Evolutionary conservation across 192 early-diverging fungal species (phyloP), one percentile per base, ranked within the genome.

Genomic region (Chytriomyces hyalinus): DNA sequence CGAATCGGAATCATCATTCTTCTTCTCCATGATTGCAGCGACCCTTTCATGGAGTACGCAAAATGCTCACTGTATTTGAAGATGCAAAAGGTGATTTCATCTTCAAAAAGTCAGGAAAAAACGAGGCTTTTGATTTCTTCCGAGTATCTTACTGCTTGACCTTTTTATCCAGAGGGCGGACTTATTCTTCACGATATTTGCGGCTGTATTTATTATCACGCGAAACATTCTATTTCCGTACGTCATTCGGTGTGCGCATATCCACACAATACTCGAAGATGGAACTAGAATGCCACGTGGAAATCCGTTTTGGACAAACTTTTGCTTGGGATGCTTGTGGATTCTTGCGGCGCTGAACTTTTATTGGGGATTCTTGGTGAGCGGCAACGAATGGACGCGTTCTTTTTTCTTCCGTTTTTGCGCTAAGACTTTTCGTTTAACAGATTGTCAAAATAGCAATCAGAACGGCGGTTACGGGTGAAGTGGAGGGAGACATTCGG

Each of bases 11-110:
- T 70, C 46, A 80, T 81, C 36, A 83, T 87, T 60, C 62, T 83
- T 5, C 63, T 84, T 4, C 68, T 87, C 65, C 86, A 87, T 70
- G 86, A 87, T 59, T 45, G 81, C 43, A 62, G 67, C 46, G 86
- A 87, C 74, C 86, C 86, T 5, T 64, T 85, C 67, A 83, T 87
- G 86, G 86, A 87, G 70, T 62, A 84, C 49, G 86, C 86, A 5
- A 87, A 87, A 63, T 76, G 81, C 66, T 65, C 62, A 7, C 64
- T 87, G 49, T 87, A 87, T 65, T 20, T 80, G 11, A 80, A 80
- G 44, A 70, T 77, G 46, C 80, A 86, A 49, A 67, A 72, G 82
- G 84, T 85, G 66, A 57, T 8, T 46, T 6, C 22, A 43, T 43
- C 24, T 43, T 8, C 1, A 36, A 36, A 36, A 36, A 36, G 36